phyloP scores from a whole-genome alignment of 495 filamentous ascomycete genomes.

The Tuber aestivum region DNA sequence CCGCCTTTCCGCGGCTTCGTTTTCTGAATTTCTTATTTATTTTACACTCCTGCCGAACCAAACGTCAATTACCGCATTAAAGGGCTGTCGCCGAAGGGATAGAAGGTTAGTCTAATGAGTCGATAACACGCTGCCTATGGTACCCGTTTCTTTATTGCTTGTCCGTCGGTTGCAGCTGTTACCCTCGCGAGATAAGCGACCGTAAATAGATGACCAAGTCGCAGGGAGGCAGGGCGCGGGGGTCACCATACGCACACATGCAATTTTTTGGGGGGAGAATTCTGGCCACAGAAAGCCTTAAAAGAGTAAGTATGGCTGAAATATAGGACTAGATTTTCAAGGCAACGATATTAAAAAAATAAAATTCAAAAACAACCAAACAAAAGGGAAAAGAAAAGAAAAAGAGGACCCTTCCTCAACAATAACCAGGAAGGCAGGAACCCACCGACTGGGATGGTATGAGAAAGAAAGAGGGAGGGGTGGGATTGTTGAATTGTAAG shows the following conservation, averaged over 20 bases:
- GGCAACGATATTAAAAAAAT: constrained; percentile 29
- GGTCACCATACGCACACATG: constrained; percentile 22
- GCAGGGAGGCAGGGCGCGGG: constrained; percentile 33
- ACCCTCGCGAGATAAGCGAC: constrained; percentile 41
- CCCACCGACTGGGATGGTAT: constrained; percentile 3
- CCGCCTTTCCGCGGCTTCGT: neutral
- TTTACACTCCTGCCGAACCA: constrained; percentile 1
- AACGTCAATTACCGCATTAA: constrained; percentile 22
- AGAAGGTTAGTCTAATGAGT: constrained; percentile 24
- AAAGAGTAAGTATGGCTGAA: constrained; percentile 30
- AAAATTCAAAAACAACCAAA: constrained; percentile 28
- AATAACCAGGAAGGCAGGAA: constrained; percentile 14
- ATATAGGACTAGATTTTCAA: constrained; percentile 25
- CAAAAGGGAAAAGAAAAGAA: constrained; percentile 17
- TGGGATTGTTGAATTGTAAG: constrained; percentile 20
- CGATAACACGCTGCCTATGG: constrained; percentile 27
- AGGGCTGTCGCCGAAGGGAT: constrained; percentile 28
- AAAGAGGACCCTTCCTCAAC: constrained; percentile 24
- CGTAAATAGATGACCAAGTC: constrained; percentile 40
- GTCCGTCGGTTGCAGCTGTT: constrained; percentile 39
- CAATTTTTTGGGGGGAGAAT: neutral
- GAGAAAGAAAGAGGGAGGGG: constrained; percentile 20
- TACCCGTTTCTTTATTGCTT: constrained; percentile 39
- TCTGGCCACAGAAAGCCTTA: constrained; percentile 1
- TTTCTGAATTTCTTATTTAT: neutral